Percentiles rank a stretch among this genome's conserved stretches.
Conservation (phyloP, 306 rosid genomes). For the Vicia sativa region DNA sequence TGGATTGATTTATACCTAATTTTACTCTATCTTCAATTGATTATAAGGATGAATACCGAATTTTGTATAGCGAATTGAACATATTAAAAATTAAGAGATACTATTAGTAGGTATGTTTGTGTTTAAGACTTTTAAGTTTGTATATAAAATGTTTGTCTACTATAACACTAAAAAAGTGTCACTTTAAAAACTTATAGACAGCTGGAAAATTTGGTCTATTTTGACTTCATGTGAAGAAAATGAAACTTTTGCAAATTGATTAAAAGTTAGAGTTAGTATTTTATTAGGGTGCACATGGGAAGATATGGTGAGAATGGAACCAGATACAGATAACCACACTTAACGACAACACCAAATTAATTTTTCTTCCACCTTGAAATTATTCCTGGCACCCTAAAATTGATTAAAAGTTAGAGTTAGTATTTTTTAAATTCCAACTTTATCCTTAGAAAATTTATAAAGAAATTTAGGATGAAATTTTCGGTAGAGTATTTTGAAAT, state of each 20-base stretch:
- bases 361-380: too few species aligned
- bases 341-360: conserved; percentile 69
- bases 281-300: conserved; percentile 62
- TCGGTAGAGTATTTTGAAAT: too few species aligned
- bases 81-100: conserved; percentile 8
- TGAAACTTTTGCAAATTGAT: conserved; percentile 9
- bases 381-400: too few species aligned
- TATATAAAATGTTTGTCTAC: conserved; percentile 7
- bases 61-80: too few species aligned
- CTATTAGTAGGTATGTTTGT: conserved; percentile 21
- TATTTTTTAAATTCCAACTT: too few species aligned
- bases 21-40: too few species aligned
- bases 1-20: too few species aligned
- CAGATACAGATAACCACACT: conserved; percentile 35
- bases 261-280: conserved; percentile 38
- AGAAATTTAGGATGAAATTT: too few species aligned
- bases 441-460: too few species aligned
- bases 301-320: conserved; percentile 44
- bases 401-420: too few species aligned
- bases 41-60: too few species aligned
- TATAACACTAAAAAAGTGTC: conserved; percentile 17
- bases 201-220: conserved; percentile 46
- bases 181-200: conserved; percentile 33
- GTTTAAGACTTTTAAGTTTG: conserved; percentile 5
- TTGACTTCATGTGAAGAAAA: conserved; percentile 27